phyloP scores from a whole-genome alignment of 345 rosid genomes.

The Citrus cavaleriei region DNA sequence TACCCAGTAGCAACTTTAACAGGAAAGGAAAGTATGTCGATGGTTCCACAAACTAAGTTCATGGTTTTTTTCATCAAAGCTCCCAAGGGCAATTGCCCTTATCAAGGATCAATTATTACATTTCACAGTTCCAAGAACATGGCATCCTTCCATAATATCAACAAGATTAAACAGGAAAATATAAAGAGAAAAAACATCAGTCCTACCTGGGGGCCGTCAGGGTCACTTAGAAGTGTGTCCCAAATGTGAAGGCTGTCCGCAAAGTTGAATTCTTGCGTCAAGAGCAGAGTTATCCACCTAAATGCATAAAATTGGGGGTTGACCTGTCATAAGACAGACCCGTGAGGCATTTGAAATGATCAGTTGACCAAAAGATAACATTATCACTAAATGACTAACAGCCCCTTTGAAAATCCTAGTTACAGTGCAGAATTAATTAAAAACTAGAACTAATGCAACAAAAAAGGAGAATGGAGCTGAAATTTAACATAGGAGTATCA shows the following conservation, averaged over 20 bases:
- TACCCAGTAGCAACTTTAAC: not conserved
- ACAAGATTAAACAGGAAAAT: not conserved
- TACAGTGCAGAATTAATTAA: not conserved
- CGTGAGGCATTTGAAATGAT: slow-evolving; percentile 2
- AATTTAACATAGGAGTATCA: not conserved
- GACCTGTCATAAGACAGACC: slow-evolving; percentile 50
- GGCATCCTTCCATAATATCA: not conserved
- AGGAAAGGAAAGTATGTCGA: not conserved
- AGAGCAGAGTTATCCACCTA: slow-evolving; percentile 96
- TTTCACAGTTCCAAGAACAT: not conserved
- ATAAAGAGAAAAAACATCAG: slow-evolving; percentile 4
- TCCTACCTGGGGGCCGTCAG: slow-evolving; percentile 89
- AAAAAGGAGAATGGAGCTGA: not conserved
- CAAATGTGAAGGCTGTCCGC: slow-evolving; percentile 89
- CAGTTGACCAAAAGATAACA: not conserved
- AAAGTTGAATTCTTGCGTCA: slow-evolving; percentile 94
- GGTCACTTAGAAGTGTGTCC: slow-evolving; percentile 93
- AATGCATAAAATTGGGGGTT: slow-evolving; percentile 98
- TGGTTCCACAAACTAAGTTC: not conserved
- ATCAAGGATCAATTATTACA: not conserved
- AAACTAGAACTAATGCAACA: not conserved
- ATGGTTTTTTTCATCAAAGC: not conserved
- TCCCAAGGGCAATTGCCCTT: not conserved
- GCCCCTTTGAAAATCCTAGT: not conserved
- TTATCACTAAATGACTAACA: not conserved